phyloP scores from a whole-genome alignment of 169 alveolate genomes.

The Miamiensis avidus region DNA sequence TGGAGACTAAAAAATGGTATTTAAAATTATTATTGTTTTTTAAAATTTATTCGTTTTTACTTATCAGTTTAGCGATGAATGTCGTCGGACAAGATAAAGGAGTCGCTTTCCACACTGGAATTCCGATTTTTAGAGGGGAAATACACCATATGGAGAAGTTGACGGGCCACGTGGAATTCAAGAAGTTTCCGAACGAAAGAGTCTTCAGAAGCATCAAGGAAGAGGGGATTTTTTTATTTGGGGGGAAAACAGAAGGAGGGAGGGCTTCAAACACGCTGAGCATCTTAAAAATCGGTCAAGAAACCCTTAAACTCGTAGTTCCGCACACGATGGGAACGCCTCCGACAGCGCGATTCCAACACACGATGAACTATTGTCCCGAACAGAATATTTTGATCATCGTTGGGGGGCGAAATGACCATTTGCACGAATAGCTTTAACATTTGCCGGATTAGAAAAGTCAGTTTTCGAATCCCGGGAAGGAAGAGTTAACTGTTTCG shows the following conservation, averaged over 20 bases:
- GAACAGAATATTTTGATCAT: conserved; percentile 59
- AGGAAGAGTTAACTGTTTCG: too few species aligned
- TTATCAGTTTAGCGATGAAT: not conserved
- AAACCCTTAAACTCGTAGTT: conserved; percentile 62
- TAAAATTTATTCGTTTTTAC: not conserved
- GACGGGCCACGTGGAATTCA: conserved; percentile 23
- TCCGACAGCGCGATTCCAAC: conserved; percentile 73
- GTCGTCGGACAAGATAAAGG: conserved; percentile 7
- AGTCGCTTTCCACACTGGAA: conserved; percentile 3
- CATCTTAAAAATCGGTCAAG: conserved; percentile 62
- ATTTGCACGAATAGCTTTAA: too few species aligned
- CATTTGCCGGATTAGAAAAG: too few species aligned
- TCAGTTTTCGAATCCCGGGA: too few species aligned
- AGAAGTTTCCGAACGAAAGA: conserved; percentile 33
- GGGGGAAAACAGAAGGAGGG: conserved; percentile 61
- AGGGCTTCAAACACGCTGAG: conserved; percentile 64
- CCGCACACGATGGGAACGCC: conserved; percentile 63
- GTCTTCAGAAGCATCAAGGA: conserved; percentile 37
- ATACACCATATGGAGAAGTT: conserved; percentile 41
- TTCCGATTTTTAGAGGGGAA: conserved; percentile 32
- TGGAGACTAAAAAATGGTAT: conserved; percentile 41
- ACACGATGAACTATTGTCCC: conserved; percentile 64
- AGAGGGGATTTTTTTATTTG: conserved; percentile 68
- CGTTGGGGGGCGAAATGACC: conserved; percentile 83
- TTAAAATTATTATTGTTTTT: not conserved